Conservation (phyloP, 805 yeast species). For the Saccharomycopsis babjevae region DNA sequence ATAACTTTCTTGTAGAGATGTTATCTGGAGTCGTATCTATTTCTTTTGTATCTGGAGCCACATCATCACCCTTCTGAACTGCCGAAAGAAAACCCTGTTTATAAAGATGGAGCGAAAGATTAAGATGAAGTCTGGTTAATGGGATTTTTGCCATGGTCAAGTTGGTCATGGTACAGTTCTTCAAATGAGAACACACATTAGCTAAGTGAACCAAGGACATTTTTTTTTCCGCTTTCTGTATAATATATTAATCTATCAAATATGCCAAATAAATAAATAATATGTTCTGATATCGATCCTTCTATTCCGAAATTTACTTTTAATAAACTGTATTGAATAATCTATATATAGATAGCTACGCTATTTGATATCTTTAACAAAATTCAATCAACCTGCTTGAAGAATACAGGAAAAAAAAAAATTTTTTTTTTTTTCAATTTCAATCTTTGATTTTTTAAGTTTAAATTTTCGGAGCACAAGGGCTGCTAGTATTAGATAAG, state of each 20-base stretch:
- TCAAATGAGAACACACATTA: constrained; percentile 77
- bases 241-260: neutral
- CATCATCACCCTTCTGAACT: constrained; percentile 71
- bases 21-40: constrained; percentile 80
- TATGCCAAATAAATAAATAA: no score
- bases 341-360: no score
- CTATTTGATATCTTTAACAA: no score
- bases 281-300: no score
- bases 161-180: constrained; percentile 73
- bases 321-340: no score
- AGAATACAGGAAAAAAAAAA: no score
- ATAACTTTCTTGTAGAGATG: constrained; percentile 72
- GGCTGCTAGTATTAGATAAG: no score
- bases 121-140: constrained; percentile 71
- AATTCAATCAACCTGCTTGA: no score
- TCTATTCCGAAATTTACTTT: no score
- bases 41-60: constrained; percentile 72
- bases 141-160: constrained; percentile 72
- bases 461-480: no score
- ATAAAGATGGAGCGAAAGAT: constrained; percentile 74
- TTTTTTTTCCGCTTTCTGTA: neutral
- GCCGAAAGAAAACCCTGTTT: constrained; percentile 84
- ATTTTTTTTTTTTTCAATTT: no score
- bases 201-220: constrained; percentile 87
- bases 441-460: no score